Conservation (phyloP, 495 filamentous ascomycete genomes). For the Aspergillus heteromorphus region DNA sequence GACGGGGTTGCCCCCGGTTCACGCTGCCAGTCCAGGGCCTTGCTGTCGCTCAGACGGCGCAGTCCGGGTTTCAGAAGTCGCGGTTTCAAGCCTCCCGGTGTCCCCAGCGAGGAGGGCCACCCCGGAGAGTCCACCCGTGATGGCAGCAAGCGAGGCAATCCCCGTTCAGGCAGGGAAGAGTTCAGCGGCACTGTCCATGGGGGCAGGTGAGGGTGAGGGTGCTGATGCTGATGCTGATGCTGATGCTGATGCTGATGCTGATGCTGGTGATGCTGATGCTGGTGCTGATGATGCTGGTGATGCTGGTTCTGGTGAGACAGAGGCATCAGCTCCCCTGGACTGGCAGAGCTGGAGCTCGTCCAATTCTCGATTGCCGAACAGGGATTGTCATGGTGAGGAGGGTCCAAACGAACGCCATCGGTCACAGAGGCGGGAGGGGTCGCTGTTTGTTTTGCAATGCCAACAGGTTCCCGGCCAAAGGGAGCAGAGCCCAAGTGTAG, state of each 20-base stretch:
- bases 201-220: conserved; percentile 12
- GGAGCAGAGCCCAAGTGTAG: conserved; percentile 20
- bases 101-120: conserved; percentile 10
- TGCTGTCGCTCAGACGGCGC: conserved; percentile 8
- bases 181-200: not conserved
- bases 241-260: not conserved
- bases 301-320: conserved; percentile 18
- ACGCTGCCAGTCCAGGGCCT: conserved; percentile 9
- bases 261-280: too few species aligned
- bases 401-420: conserved; percentile 11
- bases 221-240: too few species aligned
- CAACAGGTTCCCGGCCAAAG: conserved; percentile 22
- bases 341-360: conserved; percentile 23
- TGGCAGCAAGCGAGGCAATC: conserved; percentile 11
- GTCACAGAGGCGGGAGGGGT: conserved; percentile 9
- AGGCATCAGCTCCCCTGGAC: conserved; percentile 15
- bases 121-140: conserved; percentile 1
- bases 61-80: conserved; percentile 13
- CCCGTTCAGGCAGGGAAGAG: conserved; percentile 5
- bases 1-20: not conserved
- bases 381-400: conserved; percentile 16
- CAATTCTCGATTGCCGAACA: conserved; percentile 17
- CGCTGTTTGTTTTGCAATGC: conserved; percentile 18
- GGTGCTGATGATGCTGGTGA: not conserved
- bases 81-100: conserved; percentile 6